These are phyloP conservation scores for Microbotryum saponariae DNA, from an alignment of 1,284 basidiomycete genomes.

Conservation along the genomic window DNA sequence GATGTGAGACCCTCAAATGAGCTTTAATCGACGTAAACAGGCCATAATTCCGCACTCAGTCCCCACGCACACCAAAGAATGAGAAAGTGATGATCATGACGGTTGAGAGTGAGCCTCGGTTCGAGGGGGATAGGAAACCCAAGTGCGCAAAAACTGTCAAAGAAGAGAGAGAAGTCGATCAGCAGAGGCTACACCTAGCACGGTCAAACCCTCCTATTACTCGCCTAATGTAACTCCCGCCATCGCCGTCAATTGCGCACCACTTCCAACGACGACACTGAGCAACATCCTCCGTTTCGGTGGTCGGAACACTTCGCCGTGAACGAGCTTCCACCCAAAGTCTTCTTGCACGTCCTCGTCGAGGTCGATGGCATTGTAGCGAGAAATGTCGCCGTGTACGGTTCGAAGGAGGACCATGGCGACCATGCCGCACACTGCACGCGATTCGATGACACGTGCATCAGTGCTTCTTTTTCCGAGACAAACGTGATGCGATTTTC, in stretches of 20 bases:
- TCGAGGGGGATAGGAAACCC: conserved; percentile 94
- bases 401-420: conserved; percentile 80
- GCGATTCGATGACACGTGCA: too few species aligned
- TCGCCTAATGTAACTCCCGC: conserved; percentile 73
- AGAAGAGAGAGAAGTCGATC: conserved; percentile 1
- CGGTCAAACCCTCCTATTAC: conserved; percentile 18
- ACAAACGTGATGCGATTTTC: conserved; percentile 35
- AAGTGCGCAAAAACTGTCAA: conserved; percentile 78
- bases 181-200: not conserved
- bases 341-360: conserved; percentile 60
- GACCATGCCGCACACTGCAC: conserved; percentile 53
- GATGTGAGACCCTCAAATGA: too few species aligned
- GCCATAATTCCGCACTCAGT: too few species aligned
- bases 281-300: conserved; percentile 71
- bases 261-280: conserved; percentile 81
- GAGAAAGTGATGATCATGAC: conserved; percentile 97
- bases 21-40: too few species aligned
- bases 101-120: conserved; percentile 86
- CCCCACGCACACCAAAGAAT: conserved; percentile 63
- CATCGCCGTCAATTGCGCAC: conserved; percentile 83
- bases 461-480: conserved; percentile 28
- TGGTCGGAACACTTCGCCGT: conserved; percentile 89
- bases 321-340: conserved; percentile 95
- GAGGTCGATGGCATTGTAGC: conserved; percentile 67
- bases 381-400: conserved; percentile 81